phyloP scores from a whole-genome alignment of 352 stramenopile genomes.

The Globisporangium carolinianum region DNA sequence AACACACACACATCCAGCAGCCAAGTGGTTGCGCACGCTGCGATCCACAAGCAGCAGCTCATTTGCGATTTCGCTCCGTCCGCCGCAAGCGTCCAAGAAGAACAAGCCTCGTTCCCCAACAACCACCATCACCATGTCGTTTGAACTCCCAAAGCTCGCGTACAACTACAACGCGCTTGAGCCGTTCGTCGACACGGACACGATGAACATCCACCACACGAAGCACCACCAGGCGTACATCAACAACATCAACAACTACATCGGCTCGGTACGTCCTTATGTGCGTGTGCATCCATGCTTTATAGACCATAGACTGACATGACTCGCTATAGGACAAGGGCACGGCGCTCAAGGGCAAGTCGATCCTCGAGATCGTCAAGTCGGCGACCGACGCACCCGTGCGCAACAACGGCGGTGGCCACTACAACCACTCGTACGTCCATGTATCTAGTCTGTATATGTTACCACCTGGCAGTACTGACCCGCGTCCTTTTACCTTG shows the following conservation, averaged over 20 bases:
- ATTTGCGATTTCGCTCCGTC: constrained; percentile 33
- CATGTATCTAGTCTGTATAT: neutral
- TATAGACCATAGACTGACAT: neutral
- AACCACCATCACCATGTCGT: constrained; percentile 39
- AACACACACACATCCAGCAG: neutral
- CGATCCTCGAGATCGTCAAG: constrained; percentile 75
- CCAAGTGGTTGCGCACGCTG: neutral
- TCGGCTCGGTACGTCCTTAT: constrained; percentile 39
- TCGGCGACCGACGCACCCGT: constrained; percentile 62
- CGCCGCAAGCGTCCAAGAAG: constrained; percentile 15
- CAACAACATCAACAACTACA: constrained; percentile 89
- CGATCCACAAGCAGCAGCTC: constrained; percentile 2
- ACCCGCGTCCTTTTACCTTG: neutral
- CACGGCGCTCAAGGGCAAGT: constrained; percentile 63
- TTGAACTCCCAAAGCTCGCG: constrained; percentile 70
- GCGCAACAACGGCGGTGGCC: constrained; percentile 80
- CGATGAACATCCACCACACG: constrained; percentile 90
- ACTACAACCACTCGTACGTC: constrained; percentile 77
- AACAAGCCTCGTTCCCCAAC: constrained; percentile 1
- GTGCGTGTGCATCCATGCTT: neutral
- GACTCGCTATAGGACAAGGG: constrained; percentile 47
- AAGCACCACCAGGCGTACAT: constrained; percentile 90
- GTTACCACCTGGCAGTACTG: neutral
- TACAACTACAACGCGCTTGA: constrained; percentile 87
- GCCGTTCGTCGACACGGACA: constrained; percentile 84